phyloP scores from a whole-genome alignment of 139 green algal genomes.

The Asterochloris sp. region DNA sequence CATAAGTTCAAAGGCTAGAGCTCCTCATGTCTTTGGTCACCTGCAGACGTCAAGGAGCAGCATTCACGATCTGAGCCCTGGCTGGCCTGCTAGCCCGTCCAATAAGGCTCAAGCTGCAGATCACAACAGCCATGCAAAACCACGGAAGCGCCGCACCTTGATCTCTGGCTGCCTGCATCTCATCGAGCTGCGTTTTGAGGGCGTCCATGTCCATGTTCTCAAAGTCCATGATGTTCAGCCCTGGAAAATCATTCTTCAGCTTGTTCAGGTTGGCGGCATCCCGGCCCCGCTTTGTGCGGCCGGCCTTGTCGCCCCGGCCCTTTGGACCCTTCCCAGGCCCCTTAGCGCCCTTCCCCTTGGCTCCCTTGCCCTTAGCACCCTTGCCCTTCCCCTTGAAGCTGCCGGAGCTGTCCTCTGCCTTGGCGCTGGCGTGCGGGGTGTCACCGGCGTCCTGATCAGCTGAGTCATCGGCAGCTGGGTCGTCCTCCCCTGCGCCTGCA shows the following conservation, averaged over 20 bases:
- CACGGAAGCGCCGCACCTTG: neutral
- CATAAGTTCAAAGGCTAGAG: too few species aligned
- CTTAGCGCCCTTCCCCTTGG: constrained; percentile 1
- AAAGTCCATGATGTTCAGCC: neutral
- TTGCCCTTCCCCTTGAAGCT: neutral
- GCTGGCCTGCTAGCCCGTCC: too few species aligned
- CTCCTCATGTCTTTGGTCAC: too few species aligned
- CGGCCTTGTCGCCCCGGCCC: neutral
- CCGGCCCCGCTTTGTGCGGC: too few species aligned
- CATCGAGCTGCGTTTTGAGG: constrained; percentile 11
- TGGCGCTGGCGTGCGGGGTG: neutral
- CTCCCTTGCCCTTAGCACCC: neutral
- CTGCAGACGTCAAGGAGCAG: too few species aligned
- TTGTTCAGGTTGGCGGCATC: neutral
- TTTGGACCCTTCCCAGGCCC: neutral
- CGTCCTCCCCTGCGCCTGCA: neutral
- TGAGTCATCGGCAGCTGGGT: neutral
- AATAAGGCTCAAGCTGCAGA: too few species aligned
- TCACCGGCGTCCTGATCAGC: neutral
- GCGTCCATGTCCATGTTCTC: constrained; percentile 13
- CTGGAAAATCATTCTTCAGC: neutral
- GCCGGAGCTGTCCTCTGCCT: neutral
- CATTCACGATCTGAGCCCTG: too few species aligned
- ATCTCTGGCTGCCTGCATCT: neutral
- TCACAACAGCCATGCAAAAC: too few species aligned